Conservation (phyloP, 225 moss, liverwort and hornwort species). For the Neckera pumila region DNA sequence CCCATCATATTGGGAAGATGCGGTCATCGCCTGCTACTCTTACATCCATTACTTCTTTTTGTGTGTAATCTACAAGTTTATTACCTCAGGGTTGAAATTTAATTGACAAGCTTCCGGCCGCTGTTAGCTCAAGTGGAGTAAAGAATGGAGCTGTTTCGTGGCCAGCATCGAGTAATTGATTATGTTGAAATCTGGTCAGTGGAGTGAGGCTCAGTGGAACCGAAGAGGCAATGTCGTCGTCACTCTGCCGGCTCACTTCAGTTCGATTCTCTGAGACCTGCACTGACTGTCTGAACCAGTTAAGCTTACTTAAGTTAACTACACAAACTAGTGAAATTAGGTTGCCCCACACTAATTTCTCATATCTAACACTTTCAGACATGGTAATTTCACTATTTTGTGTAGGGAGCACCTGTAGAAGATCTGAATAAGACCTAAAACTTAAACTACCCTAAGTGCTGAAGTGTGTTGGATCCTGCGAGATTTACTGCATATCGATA, state of each 20-base stretch:
- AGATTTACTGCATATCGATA: not conserved
- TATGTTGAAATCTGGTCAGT: not conserved
- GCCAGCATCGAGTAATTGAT: not conserved
- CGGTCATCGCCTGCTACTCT: not conserved
- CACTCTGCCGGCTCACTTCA: not conserved
- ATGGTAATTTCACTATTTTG: no score
- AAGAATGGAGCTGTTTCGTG: not conserved
- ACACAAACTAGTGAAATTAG: no score
- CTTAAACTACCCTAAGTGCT: not conserved
- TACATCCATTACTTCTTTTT: not conserved
- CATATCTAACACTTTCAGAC: no score
- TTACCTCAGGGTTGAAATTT: not conserved
- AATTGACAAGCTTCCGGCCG: not conserved
- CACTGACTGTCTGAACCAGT: no score
- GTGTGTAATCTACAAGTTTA: not conserved
- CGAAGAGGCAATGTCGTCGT: not conserved
- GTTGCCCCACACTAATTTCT: no score
- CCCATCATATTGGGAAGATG: not conserved
- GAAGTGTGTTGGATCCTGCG: conserved; percentile 5
- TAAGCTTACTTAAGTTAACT: not conserved
- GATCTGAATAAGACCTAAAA: not conserved
- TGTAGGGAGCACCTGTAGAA: not conserved
- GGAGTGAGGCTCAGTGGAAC: not conserved
- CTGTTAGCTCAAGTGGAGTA: not conserved
- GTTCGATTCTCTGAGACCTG: not conserved